Conservation (phyloP, 169 alveolate species). For the Cryptosporidium viatorum region DNA sequence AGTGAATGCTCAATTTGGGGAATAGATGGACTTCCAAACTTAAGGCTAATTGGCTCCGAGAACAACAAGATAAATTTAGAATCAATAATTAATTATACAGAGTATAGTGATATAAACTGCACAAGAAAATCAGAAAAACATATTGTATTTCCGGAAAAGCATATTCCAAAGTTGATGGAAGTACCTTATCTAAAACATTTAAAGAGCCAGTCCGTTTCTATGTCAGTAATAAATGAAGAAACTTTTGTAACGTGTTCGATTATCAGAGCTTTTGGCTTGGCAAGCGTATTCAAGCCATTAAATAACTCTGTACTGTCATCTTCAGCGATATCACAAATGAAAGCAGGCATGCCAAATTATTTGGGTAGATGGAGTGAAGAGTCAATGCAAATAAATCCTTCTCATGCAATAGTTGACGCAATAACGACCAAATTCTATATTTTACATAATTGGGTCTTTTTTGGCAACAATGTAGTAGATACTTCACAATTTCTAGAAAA, state of each 20-base stretch:
- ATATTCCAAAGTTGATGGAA: constrained; percentile 12
- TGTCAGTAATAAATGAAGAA: constrained; percentile 50
- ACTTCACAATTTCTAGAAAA: constrained; percentile 27
- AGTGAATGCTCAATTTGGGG: constrained; percentile 66
- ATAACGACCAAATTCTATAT: constrained; percentile 39
- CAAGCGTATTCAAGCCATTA: constrained; percentile 32
- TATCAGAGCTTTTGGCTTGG: constrained; percentile 53
- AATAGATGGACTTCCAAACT: constrained; percentile 44
- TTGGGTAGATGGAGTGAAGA: constrained; percentile 67
- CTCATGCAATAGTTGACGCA: constrained; percentile 52
- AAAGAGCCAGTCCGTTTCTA: constrained; percentile 24
- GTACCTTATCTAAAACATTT: constrained; percentile 23
- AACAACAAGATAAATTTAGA: constrained; percentile 28
- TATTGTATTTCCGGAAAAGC: constrained; percentile 52
- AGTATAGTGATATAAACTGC: constrained; percentile 44
- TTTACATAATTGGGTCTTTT: constrained; percentile 60
- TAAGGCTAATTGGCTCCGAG: constrained; percentile 19
- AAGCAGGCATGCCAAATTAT: background rate
- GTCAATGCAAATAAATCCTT: constrained; percentile 28
- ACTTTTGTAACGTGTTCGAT: constrained; percentile 42
- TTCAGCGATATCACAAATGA: background rate
- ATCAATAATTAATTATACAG: constrained; percentile 18
- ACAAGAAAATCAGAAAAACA: constrained; percentile 38
- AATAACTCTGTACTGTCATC: background rate
- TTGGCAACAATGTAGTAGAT: constrained; percentile 16